Base-by-base conservation (phyloP, 1,139 yeast genomes). In the Scheffersomyces lignicola region DNA sequence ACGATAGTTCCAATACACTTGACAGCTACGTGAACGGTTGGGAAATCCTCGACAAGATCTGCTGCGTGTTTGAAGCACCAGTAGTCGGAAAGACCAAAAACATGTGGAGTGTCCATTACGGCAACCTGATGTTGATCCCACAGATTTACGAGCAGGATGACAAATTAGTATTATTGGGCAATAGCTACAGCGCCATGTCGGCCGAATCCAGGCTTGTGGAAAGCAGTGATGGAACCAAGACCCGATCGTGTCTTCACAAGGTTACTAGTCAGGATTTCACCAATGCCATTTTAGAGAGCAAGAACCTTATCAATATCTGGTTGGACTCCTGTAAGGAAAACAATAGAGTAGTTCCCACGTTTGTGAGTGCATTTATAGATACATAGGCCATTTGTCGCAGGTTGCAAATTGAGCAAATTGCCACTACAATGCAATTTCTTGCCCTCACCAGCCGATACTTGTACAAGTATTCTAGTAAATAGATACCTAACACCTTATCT, bases 301-400 rank as follows among this genome's bases (percentile, higher is more conserved):
- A 45, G 25, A 52, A 46, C 8, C 44, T 57, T 30, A 42, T 58
- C 1, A 11, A 26, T 1, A 40, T 53, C 5, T 61, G 66, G 66
- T 26, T 45, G 5, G 40, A 43, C 2, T 46, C 55, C 2, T 56
- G 24, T 30, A 39, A 25, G 24, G 47, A 44, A 20, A 38, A 41
- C 44, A 54, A 41, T 21, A 42, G 41, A 8, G 12, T 16, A 11
- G 17, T 42, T 3, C 46, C 46, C 10, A 29, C 27, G 17, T 21
- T 37, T 14, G 34, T 26, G n/a, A 6, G 12, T n/a, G 5, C 20
- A 5, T 15, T 26, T 26, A 25, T n/a, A n/a, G 14, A 25, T 6
- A 24, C 13, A 8, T 20, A 20, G n/a, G n/a, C n/a, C n/a, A n/a
- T n/a, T n/a, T n/a, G n/a, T n/a, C n/a, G n/a, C n/a, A n/a, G n/a